Base-by-base conservation (phyloP, 1,139 yeast genomes). In the Petasospora fabianii region DNA sequence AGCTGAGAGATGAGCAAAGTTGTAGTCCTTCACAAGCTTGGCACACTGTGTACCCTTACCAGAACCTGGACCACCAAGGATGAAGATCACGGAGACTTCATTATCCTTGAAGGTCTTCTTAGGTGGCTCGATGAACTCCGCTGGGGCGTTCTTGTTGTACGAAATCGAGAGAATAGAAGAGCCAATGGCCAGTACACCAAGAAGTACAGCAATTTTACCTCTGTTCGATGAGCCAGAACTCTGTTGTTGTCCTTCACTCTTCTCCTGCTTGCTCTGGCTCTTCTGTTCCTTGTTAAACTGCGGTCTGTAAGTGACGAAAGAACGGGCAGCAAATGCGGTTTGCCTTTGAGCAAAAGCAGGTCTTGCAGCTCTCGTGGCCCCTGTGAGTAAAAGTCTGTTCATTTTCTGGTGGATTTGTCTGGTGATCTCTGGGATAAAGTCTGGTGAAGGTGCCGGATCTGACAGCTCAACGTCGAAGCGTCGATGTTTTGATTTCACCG, bases 11-110 rank as follows among this genome's bases (percentile, higher is more conserved):
- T 92, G 98, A 28, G 84, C 80, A 60, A 90, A 92, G 12, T 84
- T 81, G 58, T 77, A 84, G 54, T 88, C 86, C 16, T 72, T 65
- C 32, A 92, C 97, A 43, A 92, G 71, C 55, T 77, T 84, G 30
- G 81, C 84, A 67, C 97, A 87, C 64, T 92, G 98, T 2, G 98
- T 92, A 42, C 98, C 98, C 60, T 92, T 92, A 30, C 98, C 98
- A 14, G 96, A 83, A 13, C 98, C 97, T 28, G 75, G 75, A 6
- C 76, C 87, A 24, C 95, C 95, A 28, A 92, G 75, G 7, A 92
- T 96, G 60, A 86, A 92, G 21, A 92, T 73, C 7, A 92, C 96
- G 24, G 85, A 77, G 24, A 85, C 76, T 42, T 81, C 77, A 29
- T 79, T 80, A 4, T 72, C 71, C 6, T 74, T 61, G 57, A 84